Percentiles rank a stretch among this genome's conserved stretches.
phyloP scores from a whole-genome alignment of 2,329 filamentous ascomycete species.

The Reticulascus tulasneorum region DNA sequence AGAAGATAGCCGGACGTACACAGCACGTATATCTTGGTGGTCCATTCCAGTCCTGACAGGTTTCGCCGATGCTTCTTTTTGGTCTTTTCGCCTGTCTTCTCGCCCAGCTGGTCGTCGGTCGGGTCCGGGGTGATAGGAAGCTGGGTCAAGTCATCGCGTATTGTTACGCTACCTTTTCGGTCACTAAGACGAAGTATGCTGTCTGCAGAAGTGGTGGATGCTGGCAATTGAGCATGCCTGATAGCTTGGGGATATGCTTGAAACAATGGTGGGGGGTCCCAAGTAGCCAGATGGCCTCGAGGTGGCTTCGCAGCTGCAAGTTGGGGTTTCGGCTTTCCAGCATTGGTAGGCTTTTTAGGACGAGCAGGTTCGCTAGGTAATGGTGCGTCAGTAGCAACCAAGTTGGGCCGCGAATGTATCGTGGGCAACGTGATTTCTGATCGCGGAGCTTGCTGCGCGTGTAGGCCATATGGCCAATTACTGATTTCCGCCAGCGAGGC shows the following conservation, averaged over 20 bases:
- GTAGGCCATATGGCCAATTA: slow-evolving; percentile 40
- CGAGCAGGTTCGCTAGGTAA: slow-evolving; percentile 7
- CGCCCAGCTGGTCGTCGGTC: slow-evolving; percentile 21
- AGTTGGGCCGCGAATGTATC: slow-evolving; percentile 2
- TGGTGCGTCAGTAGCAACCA: slow-evolving; percentile 6
- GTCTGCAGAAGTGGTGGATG: slow-evolving; percentile 66
- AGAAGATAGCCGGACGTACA: slow-evolving; percentile 68
- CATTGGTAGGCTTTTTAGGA: slow-evolving; percentile 5
- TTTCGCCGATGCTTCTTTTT: slow-evolving; percentile 47
- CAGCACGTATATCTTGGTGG: slow-evolving; percentile 68
- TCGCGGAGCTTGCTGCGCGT: slow-evolving; percentile 5
- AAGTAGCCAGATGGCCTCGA: slow-evolving; percentile 37
- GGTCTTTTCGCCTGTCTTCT: slow-evolving; percentile 28
- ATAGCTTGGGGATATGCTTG: slow-evolving; percentile 83
- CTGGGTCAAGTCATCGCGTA: slow-evolving; percentile 28
- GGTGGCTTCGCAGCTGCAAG: slow-evolving; percentile 6
- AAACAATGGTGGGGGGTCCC: slow-evolving; percentile 74
- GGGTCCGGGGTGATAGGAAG: slow-evolving; percentile 15
- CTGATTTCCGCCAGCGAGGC: slow-evolving; percentile 43
- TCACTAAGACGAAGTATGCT: slow-evolving; percentile 60
- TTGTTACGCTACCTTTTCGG: slow-evolving; percentile 38
- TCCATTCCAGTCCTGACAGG: slow-evolving; percentile 55
- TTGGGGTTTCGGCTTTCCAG: slow-evolving; percentile 7
- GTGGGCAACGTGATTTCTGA: slow-evolving; percentile 9
- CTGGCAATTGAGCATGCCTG: slow-evolving; percentile 67